Evolutionary conservation across 1,284 basidiomycete genomes (phyloP), one percentile per base, ranked within the genome.

Genomic region (Cryptococcus sp.): DNA sequence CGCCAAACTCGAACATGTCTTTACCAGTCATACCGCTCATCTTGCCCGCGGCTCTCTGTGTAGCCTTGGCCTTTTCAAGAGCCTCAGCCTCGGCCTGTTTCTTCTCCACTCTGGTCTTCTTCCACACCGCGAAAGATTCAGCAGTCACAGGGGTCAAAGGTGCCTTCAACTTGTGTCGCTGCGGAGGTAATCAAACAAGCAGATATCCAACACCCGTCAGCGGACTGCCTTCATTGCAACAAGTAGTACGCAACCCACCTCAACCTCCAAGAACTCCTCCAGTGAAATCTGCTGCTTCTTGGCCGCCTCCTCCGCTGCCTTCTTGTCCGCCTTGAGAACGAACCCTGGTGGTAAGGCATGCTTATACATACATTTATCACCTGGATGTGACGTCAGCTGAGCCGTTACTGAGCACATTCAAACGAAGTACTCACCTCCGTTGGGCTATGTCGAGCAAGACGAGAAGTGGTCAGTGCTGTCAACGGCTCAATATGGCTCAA

Each of bases 1-100:
- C 91, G 77, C 97, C 94, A 83, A 92, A 94, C 78, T 91, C 87
- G 84, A 95, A 95, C 89, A 99, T 82, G 80, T 99, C 96, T 79
- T 93, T 85, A 54, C 95, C 95, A 60, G 89, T 92, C 89, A 99
- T 91, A 53, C 95, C 96, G 39, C 82, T 85, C 77, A 83, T 87
- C 85, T 97, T 97, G 66, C 95, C 95, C 5, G 93, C 93, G 3
- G 89, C 86, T 63, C 85, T 85, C 67, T 93, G 89, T 3, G 85
- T 76, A 52, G 89, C 88, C 81, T 99, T 99, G 48, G 93, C 85
- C 79, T 91, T 94, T 72, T 85, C 85, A 55, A 87, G 23, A 0
- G 85, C 89, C 55, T 96, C 91, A 43, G 82, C 79, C 73, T 95
- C 93, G 11, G 91, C 93, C 50, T 86, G 82, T 80, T 93, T 99